A percentile compares a stretch with the other conserved stretches of the same genome.
Evolutionary conservation across 805 yeast species (phyloP).

Genomic region (Saturnispora silvae): DNA sequence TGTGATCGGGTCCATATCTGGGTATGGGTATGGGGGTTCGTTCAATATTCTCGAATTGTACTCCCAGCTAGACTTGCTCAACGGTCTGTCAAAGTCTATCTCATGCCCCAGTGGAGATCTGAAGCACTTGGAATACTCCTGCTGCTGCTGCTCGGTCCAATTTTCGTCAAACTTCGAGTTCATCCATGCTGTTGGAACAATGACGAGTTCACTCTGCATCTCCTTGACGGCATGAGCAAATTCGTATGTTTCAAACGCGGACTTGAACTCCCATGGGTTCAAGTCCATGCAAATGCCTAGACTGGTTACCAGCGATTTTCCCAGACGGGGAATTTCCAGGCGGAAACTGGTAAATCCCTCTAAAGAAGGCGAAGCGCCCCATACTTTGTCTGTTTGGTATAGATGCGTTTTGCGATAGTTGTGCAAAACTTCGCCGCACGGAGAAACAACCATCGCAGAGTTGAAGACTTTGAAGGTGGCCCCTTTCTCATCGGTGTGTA

Average conservation of each 20-base stretch:
- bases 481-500: too few relatives aligned
- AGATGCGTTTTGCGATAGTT: conserved; percentile 71
- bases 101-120: too few relatives aligned
- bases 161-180: conserved; percentile 31
- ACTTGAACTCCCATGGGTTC: conserved; percentile 74
- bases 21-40: conserved; percentile 1
- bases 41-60: neutral
- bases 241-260: conserved; percentile 69
- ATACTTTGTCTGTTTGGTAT: conserved; percentile 66
- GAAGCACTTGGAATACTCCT: conserved; percentile 13
- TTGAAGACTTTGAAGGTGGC: conserved; percentile 50
- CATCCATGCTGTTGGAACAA: conserved; percentile 88
- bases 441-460: conserved; percentile 56
- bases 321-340: conserved; percentile 25
- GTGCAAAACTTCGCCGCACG: conserved; percentile 45
- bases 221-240: conserved; percentile 45
- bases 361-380: conserved; percentile 72
- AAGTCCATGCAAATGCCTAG: conserved; percentile 93
- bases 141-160: conserved; percentile 15
- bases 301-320: conserved; percentile 31
- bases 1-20: neutral
- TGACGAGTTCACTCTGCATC: conserved; percentile 41
- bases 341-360: conserved; percentile 44
- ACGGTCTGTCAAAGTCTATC: conserved; percentile 11
- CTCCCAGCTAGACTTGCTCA: neutral